A percentile compares a stretch with the other conserved stretches of the same genome.
Conservation (phyloP, 768 basidiomycete genomes). For the Agrocybe pediades region DNA sequence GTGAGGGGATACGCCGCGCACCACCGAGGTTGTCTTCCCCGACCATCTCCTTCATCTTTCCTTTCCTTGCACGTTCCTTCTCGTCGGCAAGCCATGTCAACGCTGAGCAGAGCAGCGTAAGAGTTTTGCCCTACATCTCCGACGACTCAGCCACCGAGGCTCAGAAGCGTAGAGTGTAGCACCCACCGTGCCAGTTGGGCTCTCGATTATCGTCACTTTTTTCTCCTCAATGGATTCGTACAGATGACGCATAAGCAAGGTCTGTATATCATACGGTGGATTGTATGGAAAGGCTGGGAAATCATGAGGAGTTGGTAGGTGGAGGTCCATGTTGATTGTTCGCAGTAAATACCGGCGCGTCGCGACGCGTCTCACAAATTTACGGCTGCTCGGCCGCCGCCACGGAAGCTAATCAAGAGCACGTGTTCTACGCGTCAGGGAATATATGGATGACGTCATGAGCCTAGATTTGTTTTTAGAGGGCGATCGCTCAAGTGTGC, state of each 20-base stretch:
- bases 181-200: constrained; percentile 85
- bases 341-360: neutral
- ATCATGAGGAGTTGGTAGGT: constrained; percentile 60
- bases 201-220: constrained; percentile 83
- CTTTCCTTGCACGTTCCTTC: constrained; percentile 67
- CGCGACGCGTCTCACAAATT: constrained; percentile 3
- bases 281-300: constrained; percentile 87
- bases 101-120: constrained; percentile 76
- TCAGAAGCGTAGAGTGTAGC: neutral
- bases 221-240: constrained; percentile 76
- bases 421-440: constrained; percentile 22
- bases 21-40: constrained; percentile 30
- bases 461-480: neutral
- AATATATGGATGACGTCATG: constrained; percentile 9
- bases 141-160: neutral
- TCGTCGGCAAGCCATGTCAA: constrained; percentile 78
- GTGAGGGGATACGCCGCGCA: constrained; percentile 15
- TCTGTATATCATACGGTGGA: constrained; percentile 83
- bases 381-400: too few species aligned
- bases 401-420: neutral
- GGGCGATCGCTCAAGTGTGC: too few species aligned
- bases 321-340: constrained; percentile 27
- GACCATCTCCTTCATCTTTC: constrained; percentile 49
- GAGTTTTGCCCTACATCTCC: constrained; percentile 75
- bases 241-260: constrained; percentile 85